Percentiles rank a stretch among this genome's conserved stretches.
These are phyloP conservation scores for Cryphonectria japonica DNA, from an alignment of 2,329 filamentous ascomycete genomes.

Conservation along the genomic window DNA sequence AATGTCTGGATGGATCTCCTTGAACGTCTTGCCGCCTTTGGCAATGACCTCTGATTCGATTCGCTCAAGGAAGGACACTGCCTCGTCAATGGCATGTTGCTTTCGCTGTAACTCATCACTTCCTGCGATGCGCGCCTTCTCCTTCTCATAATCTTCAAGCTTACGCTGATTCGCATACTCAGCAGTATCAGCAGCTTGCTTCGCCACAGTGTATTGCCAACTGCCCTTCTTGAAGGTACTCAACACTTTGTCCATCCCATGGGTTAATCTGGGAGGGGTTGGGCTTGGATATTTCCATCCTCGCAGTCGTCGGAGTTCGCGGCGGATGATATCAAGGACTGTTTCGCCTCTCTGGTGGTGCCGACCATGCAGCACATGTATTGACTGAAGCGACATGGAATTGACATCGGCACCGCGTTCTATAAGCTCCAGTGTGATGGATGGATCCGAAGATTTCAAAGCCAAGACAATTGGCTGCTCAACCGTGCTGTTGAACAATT, in stretches of 20 bases:
- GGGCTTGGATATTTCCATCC: slow-evolving; percentile 46
- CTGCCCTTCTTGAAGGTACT: slow-evolving; percentile 53
- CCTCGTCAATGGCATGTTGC: slow-evolving; percentile 53
- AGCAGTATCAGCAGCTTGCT: slow-evolving; percentile 41
- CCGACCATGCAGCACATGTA: slow-evolving; percentile 32
- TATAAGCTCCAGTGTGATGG: slow-evolving; percentile 62
- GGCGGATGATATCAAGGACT: slow-evolving; percentile 64
- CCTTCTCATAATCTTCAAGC: slow-evolving; percentile 41
- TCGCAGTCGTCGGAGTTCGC: slow-evolving; percentile 54
- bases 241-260: slow-evolving; percentile 57
- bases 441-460: slow-evolving; percentile 49
- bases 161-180: slow-evolving; percentile 40
- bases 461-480: slow-evolving; percentile 72
- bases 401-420: slow-evolving; percentile 69
- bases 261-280: slow-evolving; percentile 31
- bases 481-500: slow-evolving; percentile 49
- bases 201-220: slow-evolving; percentile 63
- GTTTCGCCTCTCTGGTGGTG: slow-evolving; percentile 47
- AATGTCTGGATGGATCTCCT: slow-evolving; percentile 63
- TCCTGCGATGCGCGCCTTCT: slow-evolving; percentile 39
- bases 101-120: slow-evolving; percentile 53
- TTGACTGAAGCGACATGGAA: slow-evolving; percentile 51
- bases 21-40: slow-evolving; percentile 68
- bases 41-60: slow-evolving; percentile 59
- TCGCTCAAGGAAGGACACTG: slow-evolving; percentile 56